phyloP scores from a whole-genome alignment of 495 filamentous ascomycete species.

The Hypoxylon trugodes region DNA sequence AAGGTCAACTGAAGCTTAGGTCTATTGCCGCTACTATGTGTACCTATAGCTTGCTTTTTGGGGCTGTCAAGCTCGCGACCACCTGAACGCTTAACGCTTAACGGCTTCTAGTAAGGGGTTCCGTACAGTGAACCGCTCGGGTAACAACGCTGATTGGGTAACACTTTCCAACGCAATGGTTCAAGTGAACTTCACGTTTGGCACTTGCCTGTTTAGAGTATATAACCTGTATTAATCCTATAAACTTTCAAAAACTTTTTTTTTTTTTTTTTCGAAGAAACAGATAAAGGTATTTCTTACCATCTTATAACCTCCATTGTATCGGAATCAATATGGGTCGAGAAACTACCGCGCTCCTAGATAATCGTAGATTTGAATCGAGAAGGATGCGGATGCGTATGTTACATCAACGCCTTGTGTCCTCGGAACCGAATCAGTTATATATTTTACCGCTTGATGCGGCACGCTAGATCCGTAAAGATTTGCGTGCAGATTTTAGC shows the following conservation, averaged over 20 bases:
- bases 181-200: slow-evolving; percentile 14
- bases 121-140: slow-evolving; percentile 17
- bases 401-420: slow-evolving; percentile 24
- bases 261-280: neutral
- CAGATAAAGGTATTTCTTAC: no score
- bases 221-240: slow-evolving; percentile 21
- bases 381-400: slow-evolving; percentile 8
- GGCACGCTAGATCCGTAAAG: slow-evolving; percentile 25
- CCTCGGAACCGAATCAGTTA: slow-evolving; percentile 26
- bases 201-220: slow-evolving; percentile 33
- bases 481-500: slow-evolving; percentile 36
- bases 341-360: slow-evolving; percentile 4
- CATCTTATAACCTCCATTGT: no score
- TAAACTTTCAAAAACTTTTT: neutral
- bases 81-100: no score
- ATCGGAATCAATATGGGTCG: neutral
- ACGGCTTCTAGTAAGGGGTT: slow-evolving; percentile 16
- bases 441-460: slow-evolving; percentile 20
- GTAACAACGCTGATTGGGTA: slow-evolving; percentile 27
- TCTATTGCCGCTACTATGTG: neutral
- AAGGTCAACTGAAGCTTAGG: neutral
- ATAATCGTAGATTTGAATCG: slow-evolving; percentile 19
- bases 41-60: neutral
- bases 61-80: slow-evolving; percentile 10
- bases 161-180: slow-evolving; percentile 28